Evolutionary conservation across 495 filamentous ascomycete genomes (phyloP), one percentile per base, ranked within the genome.

Genomic region (Entonaema liquescens): DNA sequence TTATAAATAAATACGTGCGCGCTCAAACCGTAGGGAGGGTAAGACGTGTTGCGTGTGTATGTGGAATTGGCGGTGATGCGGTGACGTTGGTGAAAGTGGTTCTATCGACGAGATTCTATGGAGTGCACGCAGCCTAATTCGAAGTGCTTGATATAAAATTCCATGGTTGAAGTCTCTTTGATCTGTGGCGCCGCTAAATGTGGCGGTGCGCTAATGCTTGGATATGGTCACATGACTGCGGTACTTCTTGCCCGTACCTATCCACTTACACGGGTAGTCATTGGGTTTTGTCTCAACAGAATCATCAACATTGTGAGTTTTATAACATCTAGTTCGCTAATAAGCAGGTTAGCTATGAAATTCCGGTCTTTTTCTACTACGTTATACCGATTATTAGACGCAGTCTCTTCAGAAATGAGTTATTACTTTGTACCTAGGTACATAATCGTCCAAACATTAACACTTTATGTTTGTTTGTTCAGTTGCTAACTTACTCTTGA

Each of bases 161-260:
- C 29, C 19, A 44, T 17, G 40, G 17, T 44, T 56, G 25, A 56
- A 36, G 38, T 33, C 44, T 36, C 28, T 28, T 53, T 54, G 52
- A 33, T 28, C 1, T 65, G 55, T 66, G 63, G 63, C 63, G 63
- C 54, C 23, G 31, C 6, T 59, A 29, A 11, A 17, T 21, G 42
- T 52, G 55, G 63, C 63, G 17, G 19, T 2, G 17, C 31, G 26
- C 8, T 0, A 4, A 12, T 8, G 2, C 33, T 47, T 47, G 17
- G 9, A 47, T 7, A 47, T 1, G 19, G 42, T 2, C 42, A 47
- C 42, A 8, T 47, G 8, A 0, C n/a, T 40, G 5, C 3, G 5
- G n/a, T 17, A 12, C 5, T n/a, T n/a, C n/a, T n/a, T n/a, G n/a
- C n/a, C n/a, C n/a, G n/a, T n/a, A n/a, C n/a, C n/a, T n/a, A n/a